phyloP scores from a whole-genome alignment of 192 early-diverging fungal species.

The Cladochytrium replicatum region DNA sequence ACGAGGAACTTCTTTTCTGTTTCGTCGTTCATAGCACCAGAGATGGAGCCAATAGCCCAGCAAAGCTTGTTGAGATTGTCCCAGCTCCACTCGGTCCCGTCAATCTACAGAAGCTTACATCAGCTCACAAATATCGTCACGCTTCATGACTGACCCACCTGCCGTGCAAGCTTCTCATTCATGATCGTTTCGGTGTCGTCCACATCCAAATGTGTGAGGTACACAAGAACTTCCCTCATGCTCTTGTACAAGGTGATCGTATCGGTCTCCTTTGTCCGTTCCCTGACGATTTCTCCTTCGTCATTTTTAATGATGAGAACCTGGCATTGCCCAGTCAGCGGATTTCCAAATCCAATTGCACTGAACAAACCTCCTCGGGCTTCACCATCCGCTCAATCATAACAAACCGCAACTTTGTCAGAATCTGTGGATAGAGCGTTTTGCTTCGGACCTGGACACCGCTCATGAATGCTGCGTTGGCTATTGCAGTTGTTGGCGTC shows the following conservation, averaged over 20 bases:
- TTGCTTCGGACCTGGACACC: constrained; percentile 66
- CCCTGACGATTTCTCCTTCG: constrained; percentile 97
- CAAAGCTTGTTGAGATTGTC: constrained; percentile 95
- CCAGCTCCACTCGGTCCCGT: constrained; percentile 97
- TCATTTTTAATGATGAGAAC: constrained; percentile 97
- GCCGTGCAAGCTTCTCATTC: constrained; percentile 80
- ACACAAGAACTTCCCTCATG: constrained; percentile 94
- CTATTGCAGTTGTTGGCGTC: neutral
- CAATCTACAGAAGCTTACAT: constrained; percentile 70
- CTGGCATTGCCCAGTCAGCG: constrained; percentile 16
- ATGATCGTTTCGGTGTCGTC: constrained; percentile 93
- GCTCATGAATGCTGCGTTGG: too few relatives aligned
- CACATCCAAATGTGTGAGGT: constrained; percentile 92
- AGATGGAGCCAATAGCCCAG: constrained; percentile 99
- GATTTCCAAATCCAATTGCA: neutral
- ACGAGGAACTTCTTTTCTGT: constrained; percentile 96
- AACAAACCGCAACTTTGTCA: constrained; percentile 78
- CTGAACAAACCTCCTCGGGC: constrained; percentile 76
- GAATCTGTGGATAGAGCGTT: constrained; percentile 71
- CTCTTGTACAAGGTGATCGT: constrained; percentile 97
- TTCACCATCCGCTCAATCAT: constrained; percentile 99
- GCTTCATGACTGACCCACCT: constrained; percentile 43
- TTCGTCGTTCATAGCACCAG: constrained; percentile 93
- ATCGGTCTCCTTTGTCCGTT: constrained; percentile 94
- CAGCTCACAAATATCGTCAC: too few relatives aligned